A percentile compares a stretch with the other conserved stretches of the same genome.
These are phyloP conservation scores for Acanthamoeba healyi DNA, from an alignment of 208 protist genomes.

Conservation along the genomic window DNA sequence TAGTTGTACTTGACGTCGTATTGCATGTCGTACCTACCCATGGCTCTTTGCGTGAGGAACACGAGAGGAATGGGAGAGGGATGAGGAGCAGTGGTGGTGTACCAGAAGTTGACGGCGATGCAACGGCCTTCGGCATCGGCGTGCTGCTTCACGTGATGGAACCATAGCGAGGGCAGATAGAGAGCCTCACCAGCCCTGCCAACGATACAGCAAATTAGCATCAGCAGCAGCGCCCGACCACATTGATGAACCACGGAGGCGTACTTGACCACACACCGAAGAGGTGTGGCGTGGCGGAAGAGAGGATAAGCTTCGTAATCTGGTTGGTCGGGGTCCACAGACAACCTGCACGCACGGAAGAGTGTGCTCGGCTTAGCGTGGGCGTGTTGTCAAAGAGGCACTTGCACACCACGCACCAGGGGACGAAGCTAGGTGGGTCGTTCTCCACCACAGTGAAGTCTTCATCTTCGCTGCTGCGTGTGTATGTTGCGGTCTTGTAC, in stretches of 20 bases:
- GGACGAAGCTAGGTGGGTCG: conserved; percentile 21
- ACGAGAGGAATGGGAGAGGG: neutral
- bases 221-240: neutral
- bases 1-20: conserved; percentile 78
- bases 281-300: conserved; percentile 50
- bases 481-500: conserved; percentile 6
- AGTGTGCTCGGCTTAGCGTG: neutral
- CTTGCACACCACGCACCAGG: neutral
- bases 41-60: neutral
- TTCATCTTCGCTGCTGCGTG: conserved; percentile 10
- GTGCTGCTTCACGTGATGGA: conserved; percentile 81
- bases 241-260: no score
- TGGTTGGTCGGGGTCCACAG: conserved; percentile 57
- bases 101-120: conserved; percentile 82
- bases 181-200: conserved; percentile 82
- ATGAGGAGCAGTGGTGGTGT: neutral
- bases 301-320: conserved; percentile 56
- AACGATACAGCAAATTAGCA: conserved; percentile 74
- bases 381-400: neutral
- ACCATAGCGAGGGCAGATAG: conserved; percentile 86
- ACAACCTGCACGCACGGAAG: neutral
- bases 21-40: conserved; percentile 65
- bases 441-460: neutral
- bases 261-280: conserved; percentile 38
- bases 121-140: conserved; percentile 71